Conservation (phyloP, 441 rosid genomes). For the Croton laevigatus region DNA sequence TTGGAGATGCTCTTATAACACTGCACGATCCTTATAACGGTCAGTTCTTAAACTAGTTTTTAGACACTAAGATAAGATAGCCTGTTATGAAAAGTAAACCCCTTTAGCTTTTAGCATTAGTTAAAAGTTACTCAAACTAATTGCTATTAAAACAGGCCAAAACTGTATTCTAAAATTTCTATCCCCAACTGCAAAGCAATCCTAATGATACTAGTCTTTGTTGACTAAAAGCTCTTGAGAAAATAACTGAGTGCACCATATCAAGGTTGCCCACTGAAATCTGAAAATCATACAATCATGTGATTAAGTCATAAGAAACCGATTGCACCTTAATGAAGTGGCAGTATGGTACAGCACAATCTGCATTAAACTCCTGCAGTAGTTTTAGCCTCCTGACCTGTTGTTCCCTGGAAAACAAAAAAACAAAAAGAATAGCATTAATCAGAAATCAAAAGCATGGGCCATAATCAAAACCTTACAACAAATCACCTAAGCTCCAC, state of each 20-base stretch:
- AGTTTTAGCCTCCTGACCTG: constrained; percentile 52
- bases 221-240: neutral
- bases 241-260: neutral
- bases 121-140: too few relatives aligned
- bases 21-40: too few relatives aligned
- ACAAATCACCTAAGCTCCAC: neutral
- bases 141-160: too few relatives aligned
- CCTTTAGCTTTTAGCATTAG: too few relatives aligned
- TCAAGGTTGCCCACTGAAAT: neutral
- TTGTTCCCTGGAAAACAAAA: constrained; percentile 45
- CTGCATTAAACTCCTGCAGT: constrained; percentile 48
- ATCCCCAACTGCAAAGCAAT: neutral
- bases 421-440: neutral
- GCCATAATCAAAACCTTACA: neutral
- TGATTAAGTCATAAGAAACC: neutral
- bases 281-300: neutral
- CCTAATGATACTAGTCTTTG: neutral
- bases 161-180: neutral
- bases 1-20: too few relatives aligned
- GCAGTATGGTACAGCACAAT: constrained; percentile 9
- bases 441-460: neutral
- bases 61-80: too few relatives aligned
- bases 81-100: too few relatives aligned
- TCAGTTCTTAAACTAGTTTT: too few relatives aligned
- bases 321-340: constrained; percentile 31